Base-by-base conservation (phyloP, 768 basidiomycete species). In the Amanita rimosa region DNA sequence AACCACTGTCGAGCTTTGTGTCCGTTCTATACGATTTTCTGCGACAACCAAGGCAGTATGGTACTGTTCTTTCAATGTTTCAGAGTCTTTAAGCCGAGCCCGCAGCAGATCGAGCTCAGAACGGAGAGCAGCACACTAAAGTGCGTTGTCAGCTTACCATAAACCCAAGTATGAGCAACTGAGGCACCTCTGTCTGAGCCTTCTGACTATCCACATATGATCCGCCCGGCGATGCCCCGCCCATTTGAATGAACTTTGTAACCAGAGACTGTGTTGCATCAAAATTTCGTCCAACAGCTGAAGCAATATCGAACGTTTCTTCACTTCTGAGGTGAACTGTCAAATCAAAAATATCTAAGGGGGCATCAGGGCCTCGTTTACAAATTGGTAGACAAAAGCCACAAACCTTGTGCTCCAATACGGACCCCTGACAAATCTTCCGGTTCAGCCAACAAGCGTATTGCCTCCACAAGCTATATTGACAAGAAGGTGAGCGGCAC, bases 11-110 rank as follows among this genome's bases (percentile, higher is more conserved):
- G 64, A 64, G 54, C 82, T 84, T 52, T 67, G 71, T 22, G 75
- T 56, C 48, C 85, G 73, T 52, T 85, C 85, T 35, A 76, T 63
- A 19, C 80, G 79, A 49, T 67, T 79, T 61, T 87, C 80, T 1
- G 79, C 73, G 5, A 65, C 63, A 13, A 73, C 58, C 26, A 87
- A 76, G 17, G 74, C 70, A 33, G 70, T 65, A 49, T 71, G 70
- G 53, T 72, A 76, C 54, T 62, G 63, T 24, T 76, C 71, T 47
- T 67, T 73, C 54, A 75, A 70, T 22, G 63, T 58, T 54, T 78
- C 67, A 0, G 66, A 67, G 46, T 83, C 78, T 44, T 68, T 62
- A 36, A 86, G 62, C 56, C 69, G 67, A 36, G 67, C 62, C 42
- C 69, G 71, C 49, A 77, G 64, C 22, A 77, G 50, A 48, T 69